Percentiles rank a stretch among this genome's conserved stretches.
phyloP scores from a whole-genome alignment of 495 filamentous ascomycete genomes.

The Lasiosphaeria hispida region DNA sequence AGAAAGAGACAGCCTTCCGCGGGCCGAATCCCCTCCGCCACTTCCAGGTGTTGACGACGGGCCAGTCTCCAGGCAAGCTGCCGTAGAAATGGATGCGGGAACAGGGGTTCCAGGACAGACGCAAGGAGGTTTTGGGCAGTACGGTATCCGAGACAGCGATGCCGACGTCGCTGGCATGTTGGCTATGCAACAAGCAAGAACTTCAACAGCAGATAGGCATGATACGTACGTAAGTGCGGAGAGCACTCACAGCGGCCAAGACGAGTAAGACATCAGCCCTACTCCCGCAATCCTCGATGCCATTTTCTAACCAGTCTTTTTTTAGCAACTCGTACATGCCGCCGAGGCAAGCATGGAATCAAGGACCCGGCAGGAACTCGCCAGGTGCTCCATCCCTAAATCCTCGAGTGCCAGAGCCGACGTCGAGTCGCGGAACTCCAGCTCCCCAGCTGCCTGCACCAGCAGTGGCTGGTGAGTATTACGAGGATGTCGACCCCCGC shows the following conservation, averaged over 20 bases:
- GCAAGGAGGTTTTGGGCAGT: slow-evolving; percentile 44
- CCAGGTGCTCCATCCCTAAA: slow-evolving; percentile 36
- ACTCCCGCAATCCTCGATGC: not conserved
- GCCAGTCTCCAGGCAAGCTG: slow-evolving; percentile 58
- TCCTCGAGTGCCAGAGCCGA: slow-evolving; percentile 42
- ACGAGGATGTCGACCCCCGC: slow-evolving; percentile 90
- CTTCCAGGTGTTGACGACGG: slow-evolving; percentile 52
- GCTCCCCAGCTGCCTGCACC: slow-evolving; percentile 29
- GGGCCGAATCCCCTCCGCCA: slow-evolving; percentile 63
- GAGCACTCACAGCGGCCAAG: slow-evolving; percentile 62
- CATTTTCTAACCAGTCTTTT: not conserved
- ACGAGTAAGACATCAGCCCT: slow-evolving; percentile 59
- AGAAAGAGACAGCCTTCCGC: slow-evolving; percentile 40
- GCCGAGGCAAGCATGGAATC: slow-evolving; percentile 59
- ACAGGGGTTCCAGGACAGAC: slow-evolving; percentile 51
- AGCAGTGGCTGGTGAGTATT: slow-evolving; percentile 60
- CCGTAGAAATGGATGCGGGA: slow-evolving; percentile 78
- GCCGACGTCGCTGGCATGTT: slow-evolving; percentile 67
- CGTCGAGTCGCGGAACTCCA: slow-evolving; percentile 29
- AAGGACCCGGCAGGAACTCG: slow-evolving; percentile 43
- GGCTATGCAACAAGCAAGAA: slow-evolving; percentile 59
- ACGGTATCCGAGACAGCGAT: slow-evolving; percentile 61
- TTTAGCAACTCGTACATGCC: slow-evolving; percentile 58
- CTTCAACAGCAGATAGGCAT: slow-evolving; percentile 38
- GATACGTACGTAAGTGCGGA: slow-evolving; percentile 54